Base-by-base conservation (phyloP, 306 rosid species). In the Cicer judaicum region DNA sequence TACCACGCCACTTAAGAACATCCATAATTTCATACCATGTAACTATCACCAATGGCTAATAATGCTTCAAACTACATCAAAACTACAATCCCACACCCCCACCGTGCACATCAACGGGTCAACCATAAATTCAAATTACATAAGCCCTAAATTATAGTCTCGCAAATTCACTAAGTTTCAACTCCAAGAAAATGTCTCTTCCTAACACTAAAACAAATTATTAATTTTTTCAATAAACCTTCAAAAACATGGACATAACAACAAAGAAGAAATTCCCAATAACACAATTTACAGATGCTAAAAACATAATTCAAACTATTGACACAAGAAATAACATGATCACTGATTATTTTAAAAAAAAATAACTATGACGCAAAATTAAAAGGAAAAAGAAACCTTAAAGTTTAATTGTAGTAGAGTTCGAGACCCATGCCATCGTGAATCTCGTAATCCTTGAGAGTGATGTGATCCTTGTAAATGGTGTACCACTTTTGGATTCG, bases 391-490 rank as follows among this genome's bases (percentile, higher is more conserved):
- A 9, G 7, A 0, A 1, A 74, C 80, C 48, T 69, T 69, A 0
- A 18, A 3, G 48, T 11, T 78, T 57, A 89, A 76, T 92, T 90
- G 91, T 92, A 92, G 84, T 93, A 93, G 84, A 90, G 96, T 79
- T 93, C 96, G 60, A 93, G 98, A 73, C 98, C 98, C 98, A 89
- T 93, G 87, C 98, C 98, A 24, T 93, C 93, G 68, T 93, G 96
- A 68, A 93, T 85, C 82, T 93, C 98, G 64, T 90, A 93, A 83
- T 93, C 98, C 76, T 61, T 84, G 72, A 93, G 98, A 75, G 98
- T 90, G 85, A 90, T 90, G 73, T 93, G 98, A 67, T 91, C 91
- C 86, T 89, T 91, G 82, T 91, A 91, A 80, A 91, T 90, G 73
- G 82, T 89, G 73, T 89, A 91, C 97, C 94, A 89, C 80, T 91